These are phyloP conservation scores for Exophiala oligosperma DNA, from an alignment of 2,329 filamentous ascomycete genomes.

Conservation along the genomic window DNA sequence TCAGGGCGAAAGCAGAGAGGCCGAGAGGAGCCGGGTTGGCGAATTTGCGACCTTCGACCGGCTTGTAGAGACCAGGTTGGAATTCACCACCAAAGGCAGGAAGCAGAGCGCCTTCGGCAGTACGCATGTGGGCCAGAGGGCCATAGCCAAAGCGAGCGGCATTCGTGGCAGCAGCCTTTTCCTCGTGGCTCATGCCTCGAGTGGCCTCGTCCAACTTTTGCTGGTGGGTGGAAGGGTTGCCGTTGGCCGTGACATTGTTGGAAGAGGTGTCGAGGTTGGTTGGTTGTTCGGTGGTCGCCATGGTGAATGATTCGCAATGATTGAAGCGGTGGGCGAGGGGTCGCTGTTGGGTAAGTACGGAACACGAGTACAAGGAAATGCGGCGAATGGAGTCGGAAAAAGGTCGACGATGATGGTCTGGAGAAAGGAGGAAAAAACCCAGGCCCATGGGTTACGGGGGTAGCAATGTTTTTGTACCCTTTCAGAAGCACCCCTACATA, in stretches of 20 bases:
- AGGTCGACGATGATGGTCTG: neutral
- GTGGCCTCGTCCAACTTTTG: constrained; percentile 27
- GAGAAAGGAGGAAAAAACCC: neutral
- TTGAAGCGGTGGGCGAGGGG: neutral
- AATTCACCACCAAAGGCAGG: constrained; percentile 71
- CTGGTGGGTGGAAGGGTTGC: neutral
- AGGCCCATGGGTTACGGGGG: neutral
- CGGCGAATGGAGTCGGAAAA: neutral
- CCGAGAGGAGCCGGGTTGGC: constrained; percentile 79
- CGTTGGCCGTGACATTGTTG: constrained; percentile 9
- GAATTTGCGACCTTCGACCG: constrained; percentile 66
- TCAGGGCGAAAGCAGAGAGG: constrained; percentile 76
- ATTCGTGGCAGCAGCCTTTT: constrained; percentile 44
- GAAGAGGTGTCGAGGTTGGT: constrained; percentile 10
- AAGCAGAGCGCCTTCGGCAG: constrained; percentile 34
- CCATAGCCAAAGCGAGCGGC: constrained; percentile 52
- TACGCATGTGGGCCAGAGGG: constrained; percentile 52
- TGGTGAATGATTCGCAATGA: constrained; percentile 3
- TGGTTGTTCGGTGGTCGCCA: constrained; percentile 21
- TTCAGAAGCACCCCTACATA: neutral
- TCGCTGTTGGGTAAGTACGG: neutral
- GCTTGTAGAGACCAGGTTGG: constrained; percentile 68
- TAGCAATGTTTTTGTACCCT: constrained; percentile 18
- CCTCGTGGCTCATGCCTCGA: constrained; percentile 44
- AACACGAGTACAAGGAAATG: neutral